Evolutionary conservation across 805 yeast species (phyloP).

Genomic region (Saturnispora zaruensis): DNA sequence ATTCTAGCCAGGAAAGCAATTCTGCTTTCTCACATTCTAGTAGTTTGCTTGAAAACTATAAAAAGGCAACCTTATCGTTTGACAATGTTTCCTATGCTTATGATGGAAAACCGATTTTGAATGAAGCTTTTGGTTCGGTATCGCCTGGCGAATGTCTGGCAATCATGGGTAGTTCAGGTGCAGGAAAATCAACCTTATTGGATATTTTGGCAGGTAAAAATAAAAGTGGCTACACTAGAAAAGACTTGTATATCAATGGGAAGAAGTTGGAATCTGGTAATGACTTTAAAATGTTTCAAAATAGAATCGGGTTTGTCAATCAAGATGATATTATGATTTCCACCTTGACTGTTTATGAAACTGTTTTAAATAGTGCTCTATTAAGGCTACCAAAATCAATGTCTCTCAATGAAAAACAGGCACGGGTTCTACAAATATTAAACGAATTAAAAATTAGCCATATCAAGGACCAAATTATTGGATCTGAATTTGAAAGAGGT

Average conservation of each 20-base stretch:
- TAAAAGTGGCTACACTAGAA: constrained; percentile 63
- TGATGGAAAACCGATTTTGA: constrained; percentile 46
- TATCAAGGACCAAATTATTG: constrained; percentile 79
- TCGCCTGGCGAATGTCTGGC: constrained; percentile 87
- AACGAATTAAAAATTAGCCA: constrained; percentile 75
- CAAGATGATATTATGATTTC: constrained; percentile 90
- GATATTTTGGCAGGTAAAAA: constrained; percentile 87
- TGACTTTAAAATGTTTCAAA: constrained; percentile 41
- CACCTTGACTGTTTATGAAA: constrained; percentile 91
- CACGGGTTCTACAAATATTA: constrained; percentile 77
- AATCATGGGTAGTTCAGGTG: constrained; percentile 98
- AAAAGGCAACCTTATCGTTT: constrained; percentile 70
- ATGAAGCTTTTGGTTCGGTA: constrained; percentile 63
- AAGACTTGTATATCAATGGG: constrained; percentile 75
- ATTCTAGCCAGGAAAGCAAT: constrained; percentile 26
- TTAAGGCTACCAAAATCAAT: constrained; percentile 75
- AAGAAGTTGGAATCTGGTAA: constrained; percentile 26
- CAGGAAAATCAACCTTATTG: constrained; percentile 90
- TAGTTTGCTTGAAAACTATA: constrained; percentile 39
- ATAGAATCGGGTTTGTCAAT: constrained; percentile 87
- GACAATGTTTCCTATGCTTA: constrained; percentile 58
- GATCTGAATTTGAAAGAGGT: constrained; percentile 84
- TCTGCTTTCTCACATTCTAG: constrained; percentile 5
- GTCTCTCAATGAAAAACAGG: constrained; percentile 63
- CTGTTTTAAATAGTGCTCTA: constrained; percentile 86